Conservation (phyloP, 2,329 filamentous ascomycete genomes). For the Macrophomina pseudophaseolina region DNA sequence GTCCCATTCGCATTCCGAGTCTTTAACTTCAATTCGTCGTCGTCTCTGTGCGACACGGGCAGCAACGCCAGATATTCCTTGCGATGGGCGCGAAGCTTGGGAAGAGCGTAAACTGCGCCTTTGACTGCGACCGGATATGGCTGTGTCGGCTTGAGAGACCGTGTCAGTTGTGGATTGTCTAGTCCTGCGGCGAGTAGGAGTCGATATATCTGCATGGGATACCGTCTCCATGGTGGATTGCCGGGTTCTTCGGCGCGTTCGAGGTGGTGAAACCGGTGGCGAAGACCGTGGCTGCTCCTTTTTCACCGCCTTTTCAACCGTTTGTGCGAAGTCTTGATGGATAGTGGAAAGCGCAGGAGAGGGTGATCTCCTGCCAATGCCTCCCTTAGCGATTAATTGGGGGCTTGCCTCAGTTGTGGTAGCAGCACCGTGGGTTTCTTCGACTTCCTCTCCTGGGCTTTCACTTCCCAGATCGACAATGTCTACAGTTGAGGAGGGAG, state of each 20-base stretch:
- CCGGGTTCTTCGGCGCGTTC: constrained; percentile 6
- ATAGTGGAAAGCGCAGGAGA: too few species aligned
- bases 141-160: not conserved
- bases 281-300: not conserved
- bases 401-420: not conserved
- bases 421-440: not conserved
- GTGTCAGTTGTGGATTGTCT: constrained; percentile 5
- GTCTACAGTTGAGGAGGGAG: not conserved
- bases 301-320: not conserved
- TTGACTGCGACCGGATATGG: not conserved
- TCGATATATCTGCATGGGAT: not conserved
- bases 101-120: constrained; percentile 1
- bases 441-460: not conserved
- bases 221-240: constrained; percentile 1
- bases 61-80: constrained; percentile 15
- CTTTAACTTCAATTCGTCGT: constrained; percentile 11
- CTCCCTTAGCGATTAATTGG: not conserved
- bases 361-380: not conserved
- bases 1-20: constrained; percentile 18
- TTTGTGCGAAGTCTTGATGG: not conserved
- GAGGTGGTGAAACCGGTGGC: not conserved
- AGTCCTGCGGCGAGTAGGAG: not conserved
- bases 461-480: constrained; percentile 14
- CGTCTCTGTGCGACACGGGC: constrained; percentile 5
- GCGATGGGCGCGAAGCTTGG: not conserved